Conservation (phyloP, 495 filamentous ascomycete genomes). For the Parmelia sp. region DNA sequence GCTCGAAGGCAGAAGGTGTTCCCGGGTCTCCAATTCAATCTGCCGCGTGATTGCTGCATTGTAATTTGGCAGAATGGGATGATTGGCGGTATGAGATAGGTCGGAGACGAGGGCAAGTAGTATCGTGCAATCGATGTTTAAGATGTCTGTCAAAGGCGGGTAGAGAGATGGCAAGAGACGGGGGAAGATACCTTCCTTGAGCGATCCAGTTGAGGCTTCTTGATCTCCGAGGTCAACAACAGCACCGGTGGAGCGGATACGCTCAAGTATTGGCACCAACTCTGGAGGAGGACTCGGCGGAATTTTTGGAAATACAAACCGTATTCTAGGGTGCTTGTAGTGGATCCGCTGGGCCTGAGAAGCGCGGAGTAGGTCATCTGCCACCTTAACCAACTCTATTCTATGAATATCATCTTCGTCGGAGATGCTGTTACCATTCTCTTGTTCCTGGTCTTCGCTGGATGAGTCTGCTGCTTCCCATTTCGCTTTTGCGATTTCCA, state of each 20-base stretch:
- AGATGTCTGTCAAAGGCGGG: conserved; percentile 46
- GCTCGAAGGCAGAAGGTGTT: conserved; percentile 52
- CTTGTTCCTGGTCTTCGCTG: conserved; percentile 37
- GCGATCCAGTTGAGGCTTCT: conserved; percentile 12
- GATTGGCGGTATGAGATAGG: conserved; percentile 46
- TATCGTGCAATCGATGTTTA: conserved; percentile 72
- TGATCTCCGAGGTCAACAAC: conserved; percentile 36
- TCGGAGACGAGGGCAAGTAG: conserved; percentile 67
- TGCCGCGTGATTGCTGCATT: conserved; percentile 56
- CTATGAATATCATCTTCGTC: conserved; percentile 25
- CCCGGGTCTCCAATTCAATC: conserved; percentile 55
- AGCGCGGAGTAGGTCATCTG: conserved; percentile 47
- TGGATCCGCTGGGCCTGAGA: conserved; percentile 47
- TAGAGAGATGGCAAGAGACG: conserved; percentile 50
- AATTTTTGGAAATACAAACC: conserved; percentile 56
- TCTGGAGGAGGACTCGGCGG: conserved; percentile 42
- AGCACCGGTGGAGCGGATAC: conserved; percentile 52
- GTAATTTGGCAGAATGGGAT: conserved; percentile 40
- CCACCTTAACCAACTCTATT: conserved; percentile 31
- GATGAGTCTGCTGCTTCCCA: conserved; percentile 42
- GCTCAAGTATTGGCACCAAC: conserved; percentile 51
- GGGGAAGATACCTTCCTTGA: conserved; percentile 26
- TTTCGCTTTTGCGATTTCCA: conserved; percentile 59
- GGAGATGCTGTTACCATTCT: conserved; percentile 33
- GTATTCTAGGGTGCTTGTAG: conserved; percentile 53